These are phyloP conservation scores for Candida pini DNA, from an alignment of 805 yeast species.

Conservation along the genomic window DNA sequence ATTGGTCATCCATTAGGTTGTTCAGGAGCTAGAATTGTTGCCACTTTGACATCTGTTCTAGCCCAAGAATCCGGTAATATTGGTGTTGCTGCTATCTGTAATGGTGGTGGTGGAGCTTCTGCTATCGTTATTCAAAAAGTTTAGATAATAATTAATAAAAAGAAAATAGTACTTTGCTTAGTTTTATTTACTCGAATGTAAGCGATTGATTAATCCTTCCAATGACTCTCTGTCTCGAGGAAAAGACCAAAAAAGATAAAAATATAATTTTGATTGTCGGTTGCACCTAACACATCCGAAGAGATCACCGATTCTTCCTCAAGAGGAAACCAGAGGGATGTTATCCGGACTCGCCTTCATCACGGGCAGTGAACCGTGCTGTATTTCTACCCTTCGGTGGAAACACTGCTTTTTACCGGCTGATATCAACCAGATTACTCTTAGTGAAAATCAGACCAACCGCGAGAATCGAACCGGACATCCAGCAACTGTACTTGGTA, in stretches of 20 bases:
- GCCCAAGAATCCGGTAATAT: slow-evolving; percentile 78
- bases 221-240: background rate
- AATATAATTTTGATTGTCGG: slow-evolving; percentile 13
- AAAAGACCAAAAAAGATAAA: background rate
- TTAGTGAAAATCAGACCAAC: slow-evolving; percentile 22
- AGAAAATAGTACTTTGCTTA: no score
- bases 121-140: slow-evolving; percentile 79
- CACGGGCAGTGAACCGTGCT: slow-evolving; percentile 38
- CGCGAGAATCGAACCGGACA: slow-evolving; percentile 42
- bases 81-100: slow-evolving; percentile 96
- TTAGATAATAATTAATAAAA: slow-evolving; percentile 21
- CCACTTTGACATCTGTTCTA: slow-evolving; percentile 77
- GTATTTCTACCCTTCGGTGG: slow-evolving; percentile 41
- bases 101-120: slow-evolving; percentile 99
- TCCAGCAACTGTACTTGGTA: slow-evolving; percentile 28
- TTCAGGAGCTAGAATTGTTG: slow-evolving; percentile 92
- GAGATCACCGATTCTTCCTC: slow-evolving; percentile 17
- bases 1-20: slow-evolving; percentile 93
- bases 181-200: no score
- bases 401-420: slow-evolving; percentile 29
- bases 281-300: slow-evolving; percentile 17
- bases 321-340: slow-evolving; percentile 31
- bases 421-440: slow-evolving; percentile 28
- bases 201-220: background rate
- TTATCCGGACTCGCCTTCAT: slow-evolving; percentile 34